Conservation (phyloP, 495 filamentous ascomycete genomes). For the Penicillium macrosclerotiorum region DNA sequence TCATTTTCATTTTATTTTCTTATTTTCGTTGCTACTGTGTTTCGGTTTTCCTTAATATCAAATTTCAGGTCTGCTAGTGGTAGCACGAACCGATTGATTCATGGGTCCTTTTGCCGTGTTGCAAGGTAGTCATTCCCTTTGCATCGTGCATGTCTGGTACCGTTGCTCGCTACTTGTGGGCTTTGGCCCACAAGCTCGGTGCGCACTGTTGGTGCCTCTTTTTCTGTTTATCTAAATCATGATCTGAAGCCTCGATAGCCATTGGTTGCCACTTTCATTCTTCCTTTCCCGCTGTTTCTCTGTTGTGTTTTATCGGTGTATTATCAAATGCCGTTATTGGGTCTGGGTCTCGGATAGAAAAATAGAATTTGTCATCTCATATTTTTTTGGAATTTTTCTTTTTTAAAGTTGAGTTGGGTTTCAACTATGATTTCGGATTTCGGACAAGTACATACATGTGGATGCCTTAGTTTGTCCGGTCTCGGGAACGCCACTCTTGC, state of each 20-base stretch:
- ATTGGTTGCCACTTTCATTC: neutral
- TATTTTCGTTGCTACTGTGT: neutral
- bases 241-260: constrained; percentile 7
- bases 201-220: neutral
- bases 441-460: no score
- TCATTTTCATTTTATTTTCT: neutral
- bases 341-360: neutral
- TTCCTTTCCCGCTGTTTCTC: neutral
- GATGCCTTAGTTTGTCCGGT: no score
- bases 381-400: neutral
- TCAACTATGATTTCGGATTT: no score
- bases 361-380: no score
- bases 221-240: constrained; percentile 10
- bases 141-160: constrained; percentile 15
- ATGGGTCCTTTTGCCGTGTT: neutral
- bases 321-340: neutral
- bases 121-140: constrained; percentile 5
- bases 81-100: no score
- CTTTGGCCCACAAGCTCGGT: no score
- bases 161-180: no score
- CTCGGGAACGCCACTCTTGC: no score
- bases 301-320: neutral
- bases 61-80: no score
- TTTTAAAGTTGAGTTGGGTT: no score
- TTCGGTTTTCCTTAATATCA: neutral